Percentiles rank a stretch among this genome's conserved stretches.
These are phyloP conservation scores for Cephaloascus albidus DNA, from an alignment of 805 yeast genomes.

Conservation along the genomic window DNA sequence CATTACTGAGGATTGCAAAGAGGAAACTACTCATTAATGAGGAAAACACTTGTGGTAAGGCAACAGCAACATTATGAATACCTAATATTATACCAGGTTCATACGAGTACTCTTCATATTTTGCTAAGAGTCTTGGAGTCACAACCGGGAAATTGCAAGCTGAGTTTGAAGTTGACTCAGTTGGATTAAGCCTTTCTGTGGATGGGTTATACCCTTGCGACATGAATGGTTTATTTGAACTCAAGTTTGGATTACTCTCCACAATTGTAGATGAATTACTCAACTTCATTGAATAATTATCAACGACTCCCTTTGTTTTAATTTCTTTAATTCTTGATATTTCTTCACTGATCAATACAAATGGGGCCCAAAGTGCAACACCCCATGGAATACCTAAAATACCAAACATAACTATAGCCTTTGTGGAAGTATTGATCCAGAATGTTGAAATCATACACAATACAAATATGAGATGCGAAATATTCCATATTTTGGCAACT, in stretches of 20 bases:
- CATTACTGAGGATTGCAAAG: constrained; percentile 25
- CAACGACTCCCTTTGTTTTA: constrained; percentile 18
- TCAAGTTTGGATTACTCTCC: background rate
- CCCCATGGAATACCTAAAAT: constrained; percentile 59
- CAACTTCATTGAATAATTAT: constrained; percentile 2
- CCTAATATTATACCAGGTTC: constrained; percentile 51
- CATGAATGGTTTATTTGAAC: no score
- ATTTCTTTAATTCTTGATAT: constrained; percentile 41
- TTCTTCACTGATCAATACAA: constrained; percentile 51
- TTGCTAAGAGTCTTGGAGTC: constrained; percentile 3
- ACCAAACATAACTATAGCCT: constrained; percentile 40
- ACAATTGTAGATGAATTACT: background rate
- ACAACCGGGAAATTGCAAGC: background rate
- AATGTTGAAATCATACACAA: constrained; percentile 38
- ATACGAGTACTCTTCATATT: constrained; percentile 33
- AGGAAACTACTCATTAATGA: constrained; percentile 38
- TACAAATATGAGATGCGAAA: constrained; percentile 41
- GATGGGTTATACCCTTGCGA: no score
- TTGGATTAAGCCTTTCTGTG: no score
- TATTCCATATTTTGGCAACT: constrained; percentile 37
- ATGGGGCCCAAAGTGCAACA: constrained; percentile 58
- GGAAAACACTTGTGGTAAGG: constrained; percentile 47
- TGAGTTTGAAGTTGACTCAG: background rate
- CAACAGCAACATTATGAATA: constrained; percentile 48
- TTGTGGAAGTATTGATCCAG: constrained; percentile 25